phyloP scores from a whole-genome alignment of 768 basidiomycete genomes.

The Boletus reticuloceps region DNA sequence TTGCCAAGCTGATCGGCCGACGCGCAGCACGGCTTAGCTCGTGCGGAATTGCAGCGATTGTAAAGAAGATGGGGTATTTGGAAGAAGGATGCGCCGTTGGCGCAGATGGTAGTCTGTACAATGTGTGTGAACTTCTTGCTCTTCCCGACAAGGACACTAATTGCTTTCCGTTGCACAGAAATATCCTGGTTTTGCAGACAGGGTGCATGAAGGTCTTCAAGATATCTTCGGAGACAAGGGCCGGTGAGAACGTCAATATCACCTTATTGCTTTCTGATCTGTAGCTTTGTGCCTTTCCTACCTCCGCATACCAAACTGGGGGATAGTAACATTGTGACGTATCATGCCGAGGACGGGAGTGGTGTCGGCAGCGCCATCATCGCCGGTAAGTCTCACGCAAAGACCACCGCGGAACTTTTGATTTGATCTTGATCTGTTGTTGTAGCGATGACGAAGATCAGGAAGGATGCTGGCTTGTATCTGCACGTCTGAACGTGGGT shows the following conservation, averaged over 20 bases:
- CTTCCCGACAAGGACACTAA: not conserved
- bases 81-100: slow-evolving; percentile 89
- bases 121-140: slow-evolving; percentile 47
- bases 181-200: slow-evolving; percentile 94
- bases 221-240: slow-evolving; percentile 98
- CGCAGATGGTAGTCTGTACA: slow-evolving; percentile 94
- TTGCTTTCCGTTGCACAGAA: slow-evolving; percentile 51
- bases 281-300: slow-evolving; percentile 19
- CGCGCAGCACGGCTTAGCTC: slow-evolving; percentile 89
- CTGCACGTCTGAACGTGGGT: slow-evolving; percentile 40
- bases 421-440: not conserved
- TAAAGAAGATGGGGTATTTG: slow-evolving; percentile 89
- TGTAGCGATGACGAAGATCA: slow-evolving; percentile 84
- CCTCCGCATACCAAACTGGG: slow-evolving; percentile 66
- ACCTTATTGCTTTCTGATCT: not conserved
- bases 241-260: slow-evolving; percentile 48
- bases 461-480: slow-evolving; percentile 66
- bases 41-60: slow-evolving; percentile 96
- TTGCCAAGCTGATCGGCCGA: slow-evolving; percentile 85
- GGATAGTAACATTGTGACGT: slow-evolving; percentile 27
- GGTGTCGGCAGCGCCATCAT: slow-evolving; percentile 98
- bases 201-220: slow-evolving; percentile 87
- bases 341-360: slow-evolving; percentile 53
- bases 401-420: not conserved
- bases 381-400: slow-evolving; percentile 51